These are phyloP conservation scores for Metschnikowia aberdeeniae DNA, from an alignment of 805 yeast genomes.

Conservation along the genomic window DNA sequence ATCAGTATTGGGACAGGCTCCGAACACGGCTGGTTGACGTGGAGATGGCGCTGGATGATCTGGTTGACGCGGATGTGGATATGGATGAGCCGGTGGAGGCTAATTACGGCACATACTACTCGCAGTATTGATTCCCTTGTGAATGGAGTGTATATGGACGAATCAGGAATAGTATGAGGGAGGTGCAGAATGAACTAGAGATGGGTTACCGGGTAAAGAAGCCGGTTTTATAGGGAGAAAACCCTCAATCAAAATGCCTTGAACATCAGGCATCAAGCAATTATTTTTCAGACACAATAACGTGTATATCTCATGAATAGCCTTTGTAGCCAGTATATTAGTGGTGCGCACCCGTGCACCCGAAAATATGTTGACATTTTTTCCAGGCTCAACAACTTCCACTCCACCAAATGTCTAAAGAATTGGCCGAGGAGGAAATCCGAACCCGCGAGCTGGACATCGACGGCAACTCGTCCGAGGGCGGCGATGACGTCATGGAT, in stretches of 20 bases:
- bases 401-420: constrained; percentile 25
- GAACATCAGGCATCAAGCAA: not conserved
- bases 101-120: constrained; percentile 13
- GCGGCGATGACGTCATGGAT: constrained; percentile 43
- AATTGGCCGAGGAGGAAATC: constrained; percentile 37
- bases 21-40: constrained; percentile 21
- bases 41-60: constrained; percentile 19
- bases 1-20: constrained; percentile 36
- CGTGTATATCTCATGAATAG: not conserved
- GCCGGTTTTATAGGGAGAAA: not conserved
- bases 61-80: constrained; percentile 10
- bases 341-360: constrained; percentile 10
- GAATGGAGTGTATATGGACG: no score
- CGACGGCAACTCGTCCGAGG: constrained; percentile 30
- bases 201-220: not conserved
- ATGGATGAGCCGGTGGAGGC: constrained; percentile 7
- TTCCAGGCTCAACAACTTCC: constrained; percentile 1
- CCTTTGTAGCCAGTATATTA: not conserved
- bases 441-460: constrained; percentile 28
- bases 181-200: not conserved
- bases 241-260: not conserved
- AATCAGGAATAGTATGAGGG: not conserved
- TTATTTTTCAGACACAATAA: no score
- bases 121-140: not conserved
- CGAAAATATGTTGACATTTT: constrained; percentile 4